Percentiles rank a stretch among this genome's conserved stretches.
phyloP scores from a whole-genome alignment of 2,329 filamentous ascomycete species.

The Hymenoscyphus infarciens region DNA sequence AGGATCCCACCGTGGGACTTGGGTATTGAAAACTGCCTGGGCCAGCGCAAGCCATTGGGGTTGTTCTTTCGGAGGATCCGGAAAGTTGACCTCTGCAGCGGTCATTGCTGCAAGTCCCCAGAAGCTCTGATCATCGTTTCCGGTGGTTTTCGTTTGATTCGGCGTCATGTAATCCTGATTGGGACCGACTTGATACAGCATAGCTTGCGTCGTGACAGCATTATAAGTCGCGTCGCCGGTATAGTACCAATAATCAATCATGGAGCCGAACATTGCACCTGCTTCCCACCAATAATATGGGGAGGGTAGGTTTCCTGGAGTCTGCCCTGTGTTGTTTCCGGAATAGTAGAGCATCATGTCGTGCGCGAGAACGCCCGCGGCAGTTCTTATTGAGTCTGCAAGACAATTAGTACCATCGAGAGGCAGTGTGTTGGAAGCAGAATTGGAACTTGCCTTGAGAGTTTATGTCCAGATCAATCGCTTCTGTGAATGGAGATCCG shows the following conservation, averaged over 20 bases:
- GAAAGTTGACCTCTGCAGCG: conserved; percentile 65
- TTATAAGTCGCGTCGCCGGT: conserved; percentile 73
- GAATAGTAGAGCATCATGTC: conserved; percentile 51
- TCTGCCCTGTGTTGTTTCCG: conserved; percentile 48
- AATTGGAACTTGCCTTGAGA: conserved; percentile 26
- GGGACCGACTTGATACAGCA: conserved; percentile 71
- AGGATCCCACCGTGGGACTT: conserved; percentile 69
- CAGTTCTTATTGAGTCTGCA: conserved; percentile 34
- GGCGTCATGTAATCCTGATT: conserved; percentile 74
- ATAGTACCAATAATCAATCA: conserved; percentile 84
- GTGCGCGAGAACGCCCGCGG: conserved; percentile 38
- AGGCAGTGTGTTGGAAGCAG: conserved; percentile 47
- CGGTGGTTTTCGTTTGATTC: conserved; percentile 65
- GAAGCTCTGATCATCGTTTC: conserved; percentile 74
- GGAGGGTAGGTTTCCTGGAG: conserved; percentile 49
- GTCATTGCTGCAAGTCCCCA: conserved; percentile 70
- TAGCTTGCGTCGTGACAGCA: conserved; percentile 59
- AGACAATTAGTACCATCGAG: conserved; percentile 41
- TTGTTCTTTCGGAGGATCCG: conserved; percentile 49
- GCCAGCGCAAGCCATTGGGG: conserved; percentile 70
- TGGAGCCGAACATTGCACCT: conserved; percentile 65
- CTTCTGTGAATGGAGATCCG: background rate
- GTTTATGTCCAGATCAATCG: conserved; percentile 4
- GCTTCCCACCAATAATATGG: conserved; percentile 61
- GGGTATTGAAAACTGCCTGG: conserved; percentile 78